These are phyloP conservation scores for Aspergillus hancockii DNA, from an alignment of 495 filamentous ascomycete species.

Conservation along the genomic window DNA sequence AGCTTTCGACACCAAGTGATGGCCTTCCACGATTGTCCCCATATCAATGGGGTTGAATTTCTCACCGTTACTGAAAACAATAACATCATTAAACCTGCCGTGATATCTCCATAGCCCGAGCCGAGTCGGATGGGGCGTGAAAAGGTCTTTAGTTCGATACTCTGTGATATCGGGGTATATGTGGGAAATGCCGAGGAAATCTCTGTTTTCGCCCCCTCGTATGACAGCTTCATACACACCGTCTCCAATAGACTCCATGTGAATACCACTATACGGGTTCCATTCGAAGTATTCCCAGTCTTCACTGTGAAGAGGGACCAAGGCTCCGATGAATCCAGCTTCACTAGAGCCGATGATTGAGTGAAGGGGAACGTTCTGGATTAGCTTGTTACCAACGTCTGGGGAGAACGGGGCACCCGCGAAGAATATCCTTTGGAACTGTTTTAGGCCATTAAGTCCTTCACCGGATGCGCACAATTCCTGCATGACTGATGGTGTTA, in stretches of 20 bases:
- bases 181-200: conserved; percentile 8
- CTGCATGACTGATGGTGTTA: no score
- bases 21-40: conserved; percentile 32
- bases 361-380: no score
- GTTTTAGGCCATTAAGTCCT: no score
- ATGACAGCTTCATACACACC: conserved; percentile 17
- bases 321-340: conserved; percentile 12
- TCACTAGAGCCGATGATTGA: conserved; percentile 11
- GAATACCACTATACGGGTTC: conserved; percentile 43
- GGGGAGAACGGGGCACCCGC: no score
- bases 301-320: conserved; percentile 32
- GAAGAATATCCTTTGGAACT: no score
- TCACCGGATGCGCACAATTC: no score
- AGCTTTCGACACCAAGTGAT: conserved; percentile 29
- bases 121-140: conserved; percentile 37
- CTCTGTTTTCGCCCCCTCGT: background rate
- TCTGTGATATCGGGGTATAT: conserved; percentile 45
- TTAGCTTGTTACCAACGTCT: no score
- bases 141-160: conserved; percentile 61
- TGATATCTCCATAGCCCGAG: conserved; percentile 32
- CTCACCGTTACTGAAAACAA: conserved; percentile 44
- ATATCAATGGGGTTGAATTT: conserved; percentile 44
- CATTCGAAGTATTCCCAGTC: conserved; percentile 55
- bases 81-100: conserved; percentile 42
- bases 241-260: conserved; percentile 33